Evolutionary conservation across 2,329 filamentous ascomycete species (phyloP).

Genomic region (Microdochium paspali): DNA sequence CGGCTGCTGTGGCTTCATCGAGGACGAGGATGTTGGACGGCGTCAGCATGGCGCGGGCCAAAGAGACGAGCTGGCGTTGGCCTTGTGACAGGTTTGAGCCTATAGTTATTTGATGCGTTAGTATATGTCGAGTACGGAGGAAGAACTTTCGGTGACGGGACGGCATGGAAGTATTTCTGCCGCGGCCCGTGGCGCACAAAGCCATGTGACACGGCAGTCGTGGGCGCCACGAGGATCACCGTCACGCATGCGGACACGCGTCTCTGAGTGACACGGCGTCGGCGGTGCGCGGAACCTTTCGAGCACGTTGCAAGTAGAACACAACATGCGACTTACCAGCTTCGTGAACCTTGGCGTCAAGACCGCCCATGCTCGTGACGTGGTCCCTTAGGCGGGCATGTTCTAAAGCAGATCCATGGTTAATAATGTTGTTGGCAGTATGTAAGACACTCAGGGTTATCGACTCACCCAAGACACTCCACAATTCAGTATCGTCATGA

Average conservation of each 20-base stretch:
- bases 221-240: not conserved
- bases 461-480: slow-evolving; percentile 86
- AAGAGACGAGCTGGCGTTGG: slow-evolving; percentile 86
- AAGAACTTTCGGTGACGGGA: not conserved
- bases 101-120: slow-evolving; percentile 20
- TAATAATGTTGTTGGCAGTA: slow-evolving; percentile 21
- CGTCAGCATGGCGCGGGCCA: slow-evolving; percentile 87
- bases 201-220: slow-evolving; percentile 2
- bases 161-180: not conserved
- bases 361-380: slow-evolving; percentile 76
- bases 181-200: slow-evolving; percentile 11
- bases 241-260: not conserved
- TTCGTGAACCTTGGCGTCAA: slow-evolving; percentile 88
- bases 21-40: slow-evolving; percentile 95
- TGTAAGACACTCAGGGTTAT: slow-evolving; percentile 4
- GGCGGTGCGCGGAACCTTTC: not conserved
- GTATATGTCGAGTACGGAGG: not conserved
- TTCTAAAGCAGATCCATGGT: slow-evolving; percentile 43
- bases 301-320: slow-evolving; percentile 16
- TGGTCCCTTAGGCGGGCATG: slow-evolving; percentile 92
- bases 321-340: slow-evolving; percentile 60
- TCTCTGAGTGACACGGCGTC: not conserved
- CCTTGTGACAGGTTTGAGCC: slow-evolving; percentile 93
- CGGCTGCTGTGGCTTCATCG: slow-evolving; percentile 85
- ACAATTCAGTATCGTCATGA: slow-evolving; percentile 93